Conservation (phyloP, 768 basidiomycete species). For the Chalciporus piperatus region DNA sequence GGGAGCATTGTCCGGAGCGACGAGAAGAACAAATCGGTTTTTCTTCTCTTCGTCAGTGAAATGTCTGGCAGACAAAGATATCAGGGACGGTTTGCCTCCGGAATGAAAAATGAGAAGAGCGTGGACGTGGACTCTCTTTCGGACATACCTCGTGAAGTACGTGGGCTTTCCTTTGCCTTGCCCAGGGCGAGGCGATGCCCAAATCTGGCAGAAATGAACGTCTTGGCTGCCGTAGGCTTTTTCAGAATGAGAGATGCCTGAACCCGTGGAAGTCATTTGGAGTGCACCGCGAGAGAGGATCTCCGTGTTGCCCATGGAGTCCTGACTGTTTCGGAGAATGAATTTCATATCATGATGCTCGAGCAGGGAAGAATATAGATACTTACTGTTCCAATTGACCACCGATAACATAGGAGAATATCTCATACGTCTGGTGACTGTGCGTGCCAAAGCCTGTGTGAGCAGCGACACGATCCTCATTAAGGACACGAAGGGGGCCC, state of each 20-base stretch:
- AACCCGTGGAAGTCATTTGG: conserved; percentile 90
- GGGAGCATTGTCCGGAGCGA: conserved; percentile 64
- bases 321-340: conserved; percentile 50
- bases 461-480: conserved; percentile 84
- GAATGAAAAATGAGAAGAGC: not conserved
- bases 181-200: conserved; percentile 48
- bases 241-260: conserved; percentile 85
- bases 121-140: not conserved
- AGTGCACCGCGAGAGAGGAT: conserved; percentile 85
- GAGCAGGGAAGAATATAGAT: not conserved
- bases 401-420: conserved; percentile 82
- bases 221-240: conserved; percentile 47
- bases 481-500: conserved; percentile 83
- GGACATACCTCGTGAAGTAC: conserved; percentile 72
- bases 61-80: conserved; percentile 38
- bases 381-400: conserved; percentile 82
- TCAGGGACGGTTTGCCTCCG: not conserved
- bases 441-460: conserved; percentile 83
- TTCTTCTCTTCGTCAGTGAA: conserved; percentile 82
- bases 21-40: conserved; percentile 67
- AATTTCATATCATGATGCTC: not conserved
- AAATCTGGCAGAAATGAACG: conserved; percentile 69
- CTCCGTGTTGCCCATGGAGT: conserved; percentile 90
- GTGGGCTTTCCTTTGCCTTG: conserved; percentile 45
- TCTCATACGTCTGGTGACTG: conserved; percentile 82